Base-by-base conservation (phyloP, 2,329 filamentous ascomycete species). In the Xylariaceae sp. region DNA sequence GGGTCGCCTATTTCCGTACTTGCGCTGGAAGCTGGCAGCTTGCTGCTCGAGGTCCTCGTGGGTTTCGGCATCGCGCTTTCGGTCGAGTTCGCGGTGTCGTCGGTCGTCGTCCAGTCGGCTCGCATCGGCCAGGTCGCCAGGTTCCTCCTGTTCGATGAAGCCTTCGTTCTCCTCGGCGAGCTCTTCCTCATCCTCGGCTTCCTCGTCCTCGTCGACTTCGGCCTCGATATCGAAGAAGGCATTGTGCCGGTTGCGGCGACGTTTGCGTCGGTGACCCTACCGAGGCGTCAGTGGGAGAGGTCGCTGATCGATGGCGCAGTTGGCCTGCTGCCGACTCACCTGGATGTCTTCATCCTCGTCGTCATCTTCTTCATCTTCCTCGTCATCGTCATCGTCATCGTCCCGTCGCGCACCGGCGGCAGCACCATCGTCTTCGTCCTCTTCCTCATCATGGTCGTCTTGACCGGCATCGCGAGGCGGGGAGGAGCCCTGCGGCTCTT, bases 141-240 rank as follows among this genome's bases (percentile, higher is more conserved):
- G 86, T 56, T 96, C 88, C 43, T 85, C 84, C 57, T 94, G 85
- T 46, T 87, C 84, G 55, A 88, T 88, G 56, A 92, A 87, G 46
- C 85, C 83, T 37, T 87, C 87, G 33, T 80, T 77, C 46, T 82
- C 87, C 48, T 88, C 80, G 38, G 85, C 78, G 35, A 94, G 88
- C 48, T 93, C 87, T 48, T 95, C 90, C 32, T 93, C 87, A 44
- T 94, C 87, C 41, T 85, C 84, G 46, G 75, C 81, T 46, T 87
- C 84, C 49, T 94, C 88, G 50, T 94, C 88, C 44, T 94, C 92
- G 54, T 96, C 92, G 48, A 98, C 92, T 64, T 95, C 92, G 58
- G 92, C 92, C 70, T 98, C 92, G 53, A 90, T 86, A 77, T 98
- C 92, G 64, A 98, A 80, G 76, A 95, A 95, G 52, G 83, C 80